Conservation (phyloP, 2,329 filamentous ascomycete genomes). For the Ophiostoma pallidulum region DNA sequence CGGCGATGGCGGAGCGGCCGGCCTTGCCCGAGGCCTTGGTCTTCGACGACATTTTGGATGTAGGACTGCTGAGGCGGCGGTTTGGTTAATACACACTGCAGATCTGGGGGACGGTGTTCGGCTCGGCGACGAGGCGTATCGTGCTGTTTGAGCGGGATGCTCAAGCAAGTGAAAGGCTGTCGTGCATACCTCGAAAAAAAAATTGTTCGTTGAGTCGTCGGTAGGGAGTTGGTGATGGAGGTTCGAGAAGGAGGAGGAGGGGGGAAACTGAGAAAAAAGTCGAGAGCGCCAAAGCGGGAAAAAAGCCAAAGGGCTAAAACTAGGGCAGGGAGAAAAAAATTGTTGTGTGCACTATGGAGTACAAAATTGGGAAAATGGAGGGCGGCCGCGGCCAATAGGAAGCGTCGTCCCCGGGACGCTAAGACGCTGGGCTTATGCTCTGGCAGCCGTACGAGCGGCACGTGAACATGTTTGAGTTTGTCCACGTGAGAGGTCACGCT, state of each 20-base stretch:
- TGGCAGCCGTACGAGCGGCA: too few species aligned
- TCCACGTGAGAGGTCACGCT: neutral
- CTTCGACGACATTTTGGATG: constrained; percentile 52
- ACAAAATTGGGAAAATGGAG: constrained; percentile 11
- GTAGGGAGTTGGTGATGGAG: constrained; percentile 11
- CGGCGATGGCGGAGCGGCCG: constrained; percentile 87
- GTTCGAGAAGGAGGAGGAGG: constrained; percentile 8
- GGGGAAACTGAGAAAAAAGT: constrained; percentile 8
- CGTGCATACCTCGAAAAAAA: constrained; percentile 13
- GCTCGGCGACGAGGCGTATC: too few species aligned
- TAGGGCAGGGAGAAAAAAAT: constrained; percentile 12
- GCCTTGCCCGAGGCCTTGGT: constrained; percentile 59
- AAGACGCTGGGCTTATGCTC: too few species aligned
- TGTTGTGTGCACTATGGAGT: constrained; percentile 12
- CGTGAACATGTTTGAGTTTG: neutral
- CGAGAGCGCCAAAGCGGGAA: constrained; percentile 4
- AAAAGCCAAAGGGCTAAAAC: constrained; percentile 13
- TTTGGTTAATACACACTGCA: too few species aligned
- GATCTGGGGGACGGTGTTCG: too few species aligned
- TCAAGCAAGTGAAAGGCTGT: neutral
- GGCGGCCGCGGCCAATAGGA: constrained; percentile 10
- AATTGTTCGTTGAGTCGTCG: constrained; percentile 13
- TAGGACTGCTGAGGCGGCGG: too few species aligned
- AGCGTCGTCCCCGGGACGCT: too few species aligned
- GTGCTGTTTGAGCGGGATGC: neutral